Conservation (phyloP, 768 basidiomycete species). For the Lactarius quietus region DNA sequence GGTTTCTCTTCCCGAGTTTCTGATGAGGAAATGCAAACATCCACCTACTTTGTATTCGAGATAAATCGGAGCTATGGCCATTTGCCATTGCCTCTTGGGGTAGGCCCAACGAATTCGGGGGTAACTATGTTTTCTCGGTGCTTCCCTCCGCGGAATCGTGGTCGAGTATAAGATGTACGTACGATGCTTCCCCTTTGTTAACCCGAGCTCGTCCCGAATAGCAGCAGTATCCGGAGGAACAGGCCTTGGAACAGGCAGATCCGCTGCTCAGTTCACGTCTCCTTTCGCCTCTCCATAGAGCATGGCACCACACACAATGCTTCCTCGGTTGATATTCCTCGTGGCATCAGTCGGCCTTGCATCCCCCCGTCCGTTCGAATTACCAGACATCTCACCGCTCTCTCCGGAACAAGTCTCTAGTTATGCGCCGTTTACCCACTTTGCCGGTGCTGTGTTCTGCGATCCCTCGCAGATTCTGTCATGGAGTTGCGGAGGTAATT, state of each 20-base stretch:
- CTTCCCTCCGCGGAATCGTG: too few species aligned
- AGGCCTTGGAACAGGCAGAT: not conserved
- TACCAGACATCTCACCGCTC: slow-evolving; percentile 3
- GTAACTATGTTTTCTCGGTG: too few species aligned
- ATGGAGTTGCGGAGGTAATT: not conserved
- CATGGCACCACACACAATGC: not conserved
- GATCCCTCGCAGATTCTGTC: slow-evolving; percentile 28
- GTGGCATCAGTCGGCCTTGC: not conserved
- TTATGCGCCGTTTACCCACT: slow-evolving; percentile 48
- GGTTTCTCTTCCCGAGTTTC: not conserved
- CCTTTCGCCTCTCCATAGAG: not conserved
- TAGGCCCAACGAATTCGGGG: not conserved
- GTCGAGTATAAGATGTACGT: not conserved
- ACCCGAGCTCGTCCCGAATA: not conserved
- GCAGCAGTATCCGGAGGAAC: too few species aligned
- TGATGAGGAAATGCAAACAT: not conserved
- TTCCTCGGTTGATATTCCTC: not conserved
- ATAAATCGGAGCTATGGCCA: not conserved
- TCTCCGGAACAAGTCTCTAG: slow-evolving; percentile 34
- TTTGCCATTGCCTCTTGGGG: not conserved
- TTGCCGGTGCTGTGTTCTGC: slow-evolving; percentile 51
- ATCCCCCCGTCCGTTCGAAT: not conserved
- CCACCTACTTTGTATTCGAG: not conserved
- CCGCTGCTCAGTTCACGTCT: not conserved
- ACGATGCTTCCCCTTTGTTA: not conserved